Conservation (phyloP, 73 alveolate species). For the Paramecium biaurelia region DNA sequence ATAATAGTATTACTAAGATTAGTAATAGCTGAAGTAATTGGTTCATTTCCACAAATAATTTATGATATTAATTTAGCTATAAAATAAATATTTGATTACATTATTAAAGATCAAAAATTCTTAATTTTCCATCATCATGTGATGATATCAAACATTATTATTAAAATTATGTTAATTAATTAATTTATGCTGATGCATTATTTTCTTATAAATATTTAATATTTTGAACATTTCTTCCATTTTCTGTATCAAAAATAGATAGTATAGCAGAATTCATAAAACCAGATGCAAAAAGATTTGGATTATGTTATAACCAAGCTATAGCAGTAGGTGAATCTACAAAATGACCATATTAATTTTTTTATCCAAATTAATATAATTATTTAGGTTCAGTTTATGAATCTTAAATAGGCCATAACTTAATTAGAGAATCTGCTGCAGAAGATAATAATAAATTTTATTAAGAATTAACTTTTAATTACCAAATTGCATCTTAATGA, state of each 20-base stretch:
- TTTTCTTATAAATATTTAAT: constrained; percentile 41
- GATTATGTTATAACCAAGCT: constrained; percentile 28
- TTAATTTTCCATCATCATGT: constrained; percentile 65
- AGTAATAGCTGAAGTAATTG: constrained; percentile 51
- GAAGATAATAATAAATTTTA: constrained; percentile 53
- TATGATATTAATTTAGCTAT: constrained; percentile 4
- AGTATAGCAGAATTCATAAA: background rate
- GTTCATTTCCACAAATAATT: constrained; percentile 56
- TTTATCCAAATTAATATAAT: background rate
- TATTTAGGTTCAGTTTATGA: background rate
- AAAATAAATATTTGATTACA: background rate
- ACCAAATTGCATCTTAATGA: constrained; percentile 63
- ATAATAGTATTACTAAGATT: constrained; percentile 9
- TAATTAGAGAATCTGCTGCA: constrained; percentile 35
- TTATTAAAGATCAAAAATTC: constrained; percentile 54
- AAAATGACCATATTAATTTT: constrained; percentile 29
- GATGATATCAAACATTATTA: constrained; percentile 5
- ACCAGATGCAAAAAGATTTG: constrained; percentile 50
- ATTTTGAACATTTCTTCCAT: constrained; percentile 3
- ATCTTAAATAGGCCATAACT: constrained; percentile 47
- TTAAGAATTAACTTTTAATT: background rate
- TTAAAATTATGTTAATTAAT: background rate
- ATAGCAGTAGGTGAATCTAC: constrained; percentile 56
- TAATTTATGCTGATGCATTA: background rate
- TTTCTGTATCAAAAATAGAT: constrained; percentile 46